Evolutionary conservation across 768 basidiomycete species (phyloP), one percentile per base, ranked within the genome.

Genomic region (Pleurotus tuber-regium): DNA sequence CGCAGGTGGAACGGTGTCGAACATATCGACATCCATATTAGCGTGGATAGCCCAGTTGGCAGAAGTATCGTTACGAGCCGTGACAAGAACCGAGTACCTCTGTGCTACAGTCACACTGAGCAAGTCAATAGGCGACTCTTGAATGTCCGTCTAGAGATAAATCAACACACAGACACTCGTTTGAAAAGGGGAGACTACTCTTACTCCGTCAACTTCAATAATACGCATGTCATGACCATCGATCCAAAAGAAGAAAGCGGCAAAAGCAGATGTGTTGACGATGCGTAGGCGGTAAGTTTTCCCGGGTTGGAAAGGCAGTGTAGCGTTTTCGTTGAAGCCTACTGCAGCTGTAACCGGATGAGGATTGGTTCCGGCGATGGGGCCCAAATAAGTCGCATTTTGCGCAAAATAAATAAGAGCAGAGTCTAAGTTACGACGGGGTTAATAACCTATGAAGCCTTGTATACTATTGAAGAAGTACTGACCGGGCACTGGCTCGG

Each of bases 401-500:
- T 92, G 83, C 0, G 85, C 79, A 62, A 90, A 92, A 67, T 98
- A 97, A 33, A 97, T 82, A 38, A 95, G 66, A 5, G 77, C 86
- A 18, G 92, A 79, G 50, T 90, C 92, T 93, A 54, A 4, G 42
- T 33, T 38, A 26, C 1, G 49, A 14, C 36, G 35, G 6, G 2
- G 38, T 23, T 7, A 23, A n/a, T 35, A 39, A 33, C 9, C 26
- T 48, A 16, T 4, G n/a, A 31, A 33, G 33, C 12, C 21, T 24
- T 11, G 30, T 25, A 41, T 19, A 33, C 14, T 10, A 11, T 19
- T 40, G 16, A 26, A 8, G 10, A 58, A 72, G 51, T 55, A 86
- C n/a, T n/a, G n/a, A n/a, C 90, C 77, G n/a, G 93, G 93, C 11
- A 96, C 78, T 18, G 94, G 94, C 62, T 98, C 94, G 0, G 84